Percentiles rank a stretch among this genome's conserved stretches.
These are phyloP conservation scores for Capillidium heterosporum DNA, from an alignment of 371 early-diverging fungal genomes.

Conservation along the genomic window DNA sequence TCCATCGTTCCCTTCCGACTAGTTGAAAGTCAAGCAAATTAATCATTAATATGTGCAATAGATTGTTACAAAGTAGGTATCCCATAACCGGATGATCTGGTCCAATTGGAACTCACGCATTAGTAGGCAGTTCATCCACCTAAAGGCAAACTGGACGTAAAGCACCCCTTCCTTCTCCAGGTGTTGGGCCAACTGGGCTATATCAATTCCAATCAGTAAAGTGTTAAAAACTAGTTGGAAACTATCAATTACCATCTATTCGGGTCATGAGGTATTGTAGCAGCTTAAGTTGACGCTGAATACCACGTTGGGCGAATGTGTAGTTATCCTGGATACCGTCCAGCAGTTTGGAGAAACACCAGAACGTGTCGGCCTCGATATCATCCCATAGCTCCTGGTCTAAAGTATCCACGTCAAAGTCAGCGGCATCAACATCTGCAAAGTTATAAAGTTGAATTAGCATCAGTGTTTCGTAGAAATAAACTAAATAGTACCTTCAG, in stretches of 20 bases:
- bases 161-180: constrained; percentile 76
- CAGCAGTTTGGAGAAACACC: constrained; percentile 85
- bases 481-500: constrained; percentile 9
- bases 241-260: constrained; percentile 49
- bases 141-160: constrained; percentile 95
- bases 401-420: constrained; percentile 33
- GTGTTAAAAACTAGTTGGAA: background rate
- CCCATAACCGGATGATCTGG: constrained; percentile 92
- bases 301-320: constrained; percentile 91
- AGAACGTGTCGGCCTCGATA: constrained; percentile 89
- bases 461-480: background rate
- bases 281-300: constrained; percentile 71
- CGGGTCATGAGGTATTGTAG: constrained; percentile 78
- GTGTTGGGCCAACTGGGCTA: constrained; percentile 61
- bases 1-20: constrained; percentile 74
- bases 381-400: constrained; percentile 34
- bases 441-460: constrained; percentile 25
- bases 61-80: constrained; percentile 76
- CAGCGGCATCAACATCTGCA: constrained; percentile 35
- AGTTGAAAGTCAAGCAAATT: background rate
- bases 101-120: constrained; percentile 85
- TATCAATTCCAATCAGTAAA: background rate
- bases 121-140: constrained; percentile 98
- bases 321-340: constrained; percentile 92
- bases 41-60: background rate